Percentiles rank a stretch among this genome's conserved stretches.
phyloP scores from a whole-genome alignment of 306 rosid genomes.

The Vachellia pachyceras region DNA sequence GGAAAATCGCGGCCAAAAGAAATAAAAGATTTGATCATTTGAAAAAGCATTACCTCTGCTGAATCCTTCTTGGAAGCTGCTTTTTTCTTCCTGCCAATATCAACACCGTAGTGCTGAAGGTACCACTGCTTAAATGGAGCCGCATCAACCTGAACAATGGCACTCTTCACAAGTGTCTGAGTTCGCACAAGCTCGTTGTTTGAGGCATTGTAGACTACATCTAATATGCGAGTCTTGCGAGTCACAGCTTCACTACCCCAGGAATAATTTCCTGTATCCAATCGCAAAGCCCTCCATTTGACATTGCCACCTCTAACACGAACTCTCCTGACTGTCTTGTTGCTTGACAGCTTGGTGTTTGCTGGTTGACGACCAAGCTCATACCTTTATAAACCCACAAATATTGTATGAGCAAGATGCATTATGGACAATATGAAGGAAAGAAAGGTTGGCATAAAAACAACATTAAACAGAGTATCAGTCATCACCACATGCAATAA shows the following conservation, averaged over 20 bases:
- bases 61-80: slow-evolving; percentile 50
- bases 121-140: slow-evolving; percentile 72
- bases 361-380: slow-evolving; percentile 71
- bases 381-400: slow-evolving; percentile 41
- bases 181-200: slow-evolving; percentile 68
- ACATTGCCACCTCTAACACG: slow-evolving; percentile 70
- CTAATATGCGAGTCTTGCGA: slow-evolving; percentile 58
- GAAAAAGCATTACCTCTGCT: slow-evolving; percentile 41
- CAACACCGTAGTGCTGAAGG: slow-evolving; percentile 69
- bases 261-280: slow-evolving; percentile 61
- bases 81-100: slow-evolving; percentile 61
- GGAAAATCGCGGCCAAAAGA: background rate
- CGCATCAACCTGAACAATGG: slow-evolving; percentile 67
- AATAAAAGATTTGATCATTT: background rate
- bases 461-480: background rate
- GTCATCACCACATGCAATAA: too few species aligned
- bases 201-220: slow-evolving; percentile 65
- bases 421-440: too few species aligned
- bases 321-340: slow-evolving; percentile 60
- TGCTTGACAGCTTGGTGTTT: slow-evolving; percentile 58
- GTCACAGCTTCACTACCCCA: slow-evolving; percentile 69
- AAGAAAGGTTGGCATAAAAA: background rate
- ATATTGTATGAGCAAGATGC: too few species aligned
- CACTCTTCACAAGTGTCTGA: slow-evolving; percentile 62
- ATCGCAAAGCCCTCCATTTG: slow-evolving; percentile 64